Conservation (phyloP, 2,329 filamentous ascomycete genomes). For the Myrmaecium sp. region DNA sequence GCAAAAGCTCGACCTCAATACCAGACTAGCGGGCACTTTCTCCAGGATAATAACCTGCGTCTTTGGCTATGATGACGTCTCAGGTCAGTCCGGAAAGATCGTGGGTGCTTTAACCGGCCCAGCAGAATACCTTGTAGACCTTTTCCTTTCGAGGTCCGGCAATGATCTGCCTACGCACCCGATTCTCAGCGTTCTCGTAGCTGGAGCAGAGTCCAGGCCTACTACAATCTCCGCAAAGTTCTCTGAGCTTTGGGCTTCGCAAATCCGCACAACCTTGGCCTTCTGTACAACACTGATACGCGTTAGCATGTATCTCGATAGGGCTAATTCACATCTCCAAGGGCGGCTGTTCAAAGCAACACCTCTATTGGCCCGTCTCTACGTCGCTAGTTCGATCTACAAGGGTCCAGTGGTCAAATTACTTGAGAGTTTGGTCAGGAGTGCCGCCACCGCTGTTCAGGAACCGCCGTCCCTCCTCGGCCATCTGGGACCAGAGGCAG, state of each 20-base stretch:
- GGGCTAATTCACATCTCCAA: conserved; percentile 50
- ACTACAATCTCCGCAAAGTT: conserved; percentile 28
- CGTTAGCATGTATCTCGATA: conserved; percentile 46
- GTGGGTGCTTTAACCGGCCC: conserved; percentile 52
- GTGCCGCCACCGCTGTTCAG: conserved; percentile 40
- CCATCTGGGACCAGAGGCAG: conserved; percentile 66
- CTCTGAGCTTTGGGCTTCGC: conserved; percentile 31
- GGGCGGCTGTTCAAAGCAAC: conserved; percentile 66
- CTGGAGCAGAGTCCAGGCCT: conserved; percentile 23
- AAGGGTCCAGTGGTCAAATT: conserved; percentile 49
- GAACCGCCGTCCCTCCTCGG: conserved; percentile 91
- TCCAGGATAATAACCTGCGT: conserved; percentile 54
- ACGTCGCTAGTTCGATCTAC: conserved; percentile 51
- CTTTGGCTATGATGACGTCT: conserved; percentile 54
- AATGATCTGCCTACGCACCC: conserved; percentile 62
- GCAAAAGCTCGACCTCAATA: conserved; percentile 53
- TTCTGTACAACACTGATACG: conserved; percentile 57
- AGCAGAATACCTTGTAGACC: conserved; percentile 58
- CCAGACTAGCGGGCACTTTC: conserved; percentile 51
- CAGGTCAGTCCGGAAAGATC: conserved; percentile 30
- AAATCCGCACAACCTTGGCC: conserved; percentile 46
- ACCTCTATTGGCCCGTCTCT: conserved; percentile 60
- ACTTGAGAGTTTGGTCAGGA: conserved; percentile 56
- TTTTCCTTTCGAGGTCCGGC: conserved; percentile 54
- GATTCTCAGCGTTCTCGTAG: conserved; percentile 52